Conservation (phyloP, 116 monocot genomes). For the Cymodocea nodosa region DNA sequence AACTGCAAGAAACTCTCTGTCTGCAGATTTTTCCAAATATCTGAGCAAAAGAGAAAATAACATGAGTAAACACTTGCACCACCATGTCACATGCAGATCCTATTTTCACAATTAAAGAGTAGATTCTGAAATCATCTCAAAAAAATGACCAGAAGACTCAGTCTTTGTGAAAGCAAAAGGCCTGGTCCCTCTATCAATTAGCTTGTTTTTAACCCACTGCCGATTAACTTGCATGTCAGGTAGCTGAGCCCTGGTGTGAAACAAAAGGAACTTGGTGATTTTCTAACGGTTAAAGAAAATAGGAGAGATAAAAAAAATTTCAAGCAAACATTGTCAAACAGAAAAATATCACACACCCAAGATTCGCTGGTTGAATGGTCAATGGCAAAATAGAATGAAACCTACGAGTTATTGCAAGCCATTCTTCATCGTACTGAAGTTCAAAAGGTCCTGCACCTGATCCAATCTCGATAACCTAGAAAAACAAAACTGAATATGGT, state of each 20-base stretch:
- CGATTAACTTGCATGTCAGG: constrained; percentile 31
- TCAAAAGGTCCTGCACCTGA: constrained; percentile 71
- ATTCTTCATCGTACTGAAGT: constrained; percentile 82
- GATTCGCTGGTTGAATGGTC: constrained; percentile 16
- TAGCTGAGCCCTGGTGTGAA: constrained; percentile 26
- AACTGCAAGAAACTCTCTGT: constrained; percentile 68
- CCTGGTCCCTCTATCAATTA: constrained; percentile 44
- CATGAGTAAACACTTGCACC: not conserved
- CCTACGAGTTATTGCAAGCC: constrained; percentile 76
- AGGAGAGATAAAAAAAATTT: not conserved
- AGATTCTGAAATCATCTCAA: not conserved
- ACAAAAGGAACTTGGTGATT: constrained; percentile 1
- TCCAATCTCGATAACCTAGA: constrained; percentile 75
- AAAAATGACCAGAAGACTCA: constrained; percentile 6
- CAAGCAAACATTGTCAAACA: not conserved
- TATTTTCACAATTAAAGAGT: not conserved
- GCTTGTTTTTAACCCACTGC: constrained; percentile 41
- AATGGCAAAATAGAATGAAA: constrained; percentile 49
- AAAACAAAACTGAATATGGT: not conserved
- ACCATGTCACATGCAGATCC: not conserved
- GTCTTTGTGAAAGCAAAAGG: constrained; percentile 65
- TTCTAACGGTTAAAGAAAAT: not conserved
- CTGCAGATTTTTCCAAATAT: constrained; percentile 63
- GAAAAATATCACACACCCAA: constrained; percentile 12
- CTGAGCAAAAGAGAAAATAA: constrained; percentile 22